Conservation (phyloP, 2,329 filamentous ascomycete species). For the Exophiala spinifera region DNA sequence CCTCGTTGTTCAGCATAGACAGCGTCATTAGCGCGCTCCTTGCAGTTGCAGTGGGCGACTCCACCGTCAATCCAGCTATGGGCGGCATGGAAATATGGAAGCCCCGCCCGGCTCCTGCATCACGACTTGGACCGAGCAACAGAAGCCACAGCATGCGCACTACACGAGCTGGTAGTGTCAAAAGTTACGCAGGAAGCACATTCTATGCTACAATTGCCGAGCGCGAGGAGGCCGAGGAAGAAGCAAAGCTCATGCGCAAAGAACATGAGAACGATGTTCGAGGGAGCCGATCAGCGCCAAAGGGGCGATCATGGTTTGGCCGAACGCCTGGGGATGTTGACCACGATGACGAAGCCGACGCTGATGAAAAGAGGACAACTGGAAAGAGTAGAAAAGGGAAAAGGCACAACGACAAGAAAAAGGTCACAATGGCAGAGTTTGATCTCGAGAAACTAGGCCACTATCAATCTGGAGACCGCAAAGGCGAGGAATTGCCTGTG, state of each 20-base stretch:
- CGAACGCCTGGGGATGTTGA: background rate
- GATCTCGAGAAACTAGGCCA: constrained; percentile 46
- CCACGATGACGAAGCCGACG: constrained; percentile 1
- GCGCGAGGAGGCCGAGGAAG: constrained; percentile 41
- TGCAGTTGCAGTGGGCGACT: constrained; percentile 44
- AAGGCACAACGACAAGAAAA: constrained; percentile 33
- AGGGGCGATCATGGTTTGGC: constrained; percentile 23
- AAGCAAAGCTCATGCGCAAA: constrained; percentile 37
- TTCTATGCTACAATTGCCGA: constrained; percentile 37
- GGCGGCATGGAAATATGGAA: constrained; percentile 34
- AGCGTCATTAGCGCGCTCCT: constrained; percentile 46
- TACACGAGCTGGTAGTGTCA: constrained; percentile 27
- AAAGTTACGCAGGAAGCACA: constrained; percentile 22
- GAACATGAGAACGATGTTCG: constrained; percentile 31
- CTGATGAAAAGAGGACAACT: constrained; percentile 12
- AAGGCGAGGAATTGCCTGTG: constrained; percentile 41
- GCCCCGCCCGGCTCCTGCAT: constrained; percentile 24
- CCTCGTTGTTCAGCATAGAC: constrained; percentile 48
- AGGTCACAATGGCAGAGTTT: constrained; percentile 40
- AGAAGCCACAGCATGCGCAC: constrained; percentile 34
- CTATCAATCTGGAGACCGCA: constrained; percentile 37
- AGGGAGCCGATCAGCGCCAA: constrained; percentile 5
- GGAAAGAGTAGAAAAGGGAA: constrained; percentile 8
- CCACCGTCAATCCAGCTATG: constrained; percentile 39
- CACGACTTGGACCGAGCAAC: constrained; percentile 5